Conservation (phyloP, 2,329 filamentous ascomycete genomes). For the Sporothrix sp. region DNA sequence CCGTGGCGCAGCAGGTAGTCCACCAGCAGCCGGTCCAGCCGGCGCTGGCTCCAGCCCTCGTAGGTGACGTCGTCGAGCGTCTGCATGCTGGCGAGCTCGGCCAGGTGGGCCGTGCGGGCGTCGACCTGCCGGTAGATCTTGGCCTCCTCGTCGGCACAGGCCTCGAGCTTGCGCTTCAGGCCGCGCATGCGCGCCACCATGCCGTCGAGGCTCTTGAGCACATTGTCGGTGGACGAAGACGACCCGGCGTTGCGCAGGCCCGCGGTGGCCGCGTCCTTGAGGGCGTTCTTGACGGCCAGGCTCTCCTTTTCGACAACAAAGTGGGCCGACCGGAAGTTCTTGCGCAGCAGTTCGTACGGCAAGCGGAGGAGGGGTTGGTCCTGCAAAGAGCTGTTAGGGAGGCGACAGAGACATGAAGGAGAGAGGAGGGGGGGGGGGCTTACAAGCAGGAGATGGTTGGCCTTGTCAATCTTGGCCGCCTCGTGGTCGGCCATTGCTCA, state of each 20-base stretch:
- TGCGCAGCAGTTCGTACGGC: conserved; percentile 82
- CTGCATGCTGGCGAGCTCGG: conserved; percentile 69
- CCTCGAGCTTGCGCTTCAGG: conserved; percentile 77
- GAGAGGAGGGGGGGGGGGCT: conserved; percentile 17
- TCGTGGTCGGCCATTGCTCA: conserved; percentile 48
- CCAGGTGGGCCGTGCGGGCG: conserved; percentile 69
- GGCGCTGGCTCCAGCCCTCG: conserved; percentile 74
- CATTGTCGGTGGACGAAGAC: conserved; percentile 53
- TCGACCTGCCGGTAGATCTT: conserved; percentile 64
- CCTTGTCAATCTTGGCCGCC: conserved; percentile 61
- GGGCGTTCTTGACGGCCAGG: conserved; percentile 48
- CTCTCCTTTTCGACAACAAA: conserved; percentile 65
- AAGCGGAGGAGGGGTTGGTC: conserved; percentile 92
- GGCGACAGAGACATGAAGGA: background rate
- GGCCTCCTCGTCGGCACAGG: conserved; percentile 69
- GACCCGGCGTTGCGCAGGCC: conserved; percentile 51
- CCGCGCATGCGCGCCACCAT: conserved; percentile 80
- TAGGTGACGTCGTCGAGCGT: conserved; percentile 87
- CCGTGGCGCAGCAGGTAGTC: conserved; percentile 84
- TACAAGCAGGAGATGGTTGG: conserved; percentile 67
- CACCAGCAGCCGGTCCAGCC: conserved; percentile 78
- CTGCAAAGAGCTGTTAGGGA: conserved; percentile 37
- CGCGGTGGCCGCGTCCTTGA: conserved; percentile 56
- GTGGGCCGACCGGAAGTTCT: conserved; percentile 85
- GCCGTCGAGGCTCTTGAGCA: conserved; percentile 70